These are phyloP conservation scores for Penicillium paradoxum DNA, from an alignment of 495 filamentous ascomycete species.

Conservation along the genomic window DNA sequence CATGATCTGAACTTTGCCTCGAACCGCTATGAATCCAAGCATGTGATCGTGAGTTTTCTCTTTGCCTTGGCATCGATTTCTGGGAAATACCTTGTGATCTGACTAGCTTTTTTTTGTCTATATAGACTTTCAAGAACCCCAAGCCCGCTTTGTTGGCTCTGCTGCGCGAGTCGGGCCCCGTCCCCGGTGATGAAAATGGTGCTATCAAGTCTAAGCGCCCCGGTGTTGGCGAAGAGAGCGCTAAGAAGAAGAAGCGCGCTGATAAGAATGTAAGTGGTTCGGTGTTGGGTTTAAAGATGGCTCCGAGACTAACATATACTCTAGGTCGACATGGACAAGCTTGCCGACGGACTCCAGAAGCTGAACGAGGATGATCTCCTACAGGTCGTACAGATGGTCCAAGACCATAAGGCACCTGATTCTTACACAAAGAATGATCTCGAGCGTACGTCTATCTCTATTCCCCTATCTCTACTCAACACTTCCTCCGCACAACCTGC, in stretches of 20 bases:
- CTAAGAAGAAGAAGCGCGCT: conserved; percentile 70
- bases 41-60: conserved; percentile 58
- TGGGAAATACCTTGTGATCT: background rate
- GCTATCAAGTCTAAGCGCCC: conserved; percentile 44
- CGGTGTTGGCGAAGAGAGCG: conserved; percentile 51
- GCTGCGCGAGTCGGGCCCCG: conserved; percentile 75
- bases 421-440: conserved; percentile 97
- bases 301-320: conserved; percentile 8
- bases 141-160: conserved; percentile 69
- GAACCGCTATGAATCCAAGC: conserved; percentile 76
- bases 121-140: conserved; percentile 82
- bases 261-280: conserved; percentile 57
- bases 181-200: conserved; percentile 70
- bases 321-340: conserved; percentile 86
- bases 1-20: conserved; percentile 93
- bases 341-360: conserved; percentile 87
- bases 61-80: background rate
- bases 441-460: conserved; percentile 59
- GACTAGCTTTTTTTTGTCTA: background rate
- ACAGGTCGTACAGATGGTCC: conserved; percentile 94
- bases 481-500: background rate
- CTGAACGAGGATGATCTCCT: conserved; percentile 85
- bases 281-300: background rate
- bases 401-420: conserved; percentile 86
- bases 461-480: background rate